Evolutionary conservation across 2,329 filamentous ascomycete species (phyloP), one percentile per base, ranked within the genome.

Genomic region (Ascochyta lentis): DNA sequence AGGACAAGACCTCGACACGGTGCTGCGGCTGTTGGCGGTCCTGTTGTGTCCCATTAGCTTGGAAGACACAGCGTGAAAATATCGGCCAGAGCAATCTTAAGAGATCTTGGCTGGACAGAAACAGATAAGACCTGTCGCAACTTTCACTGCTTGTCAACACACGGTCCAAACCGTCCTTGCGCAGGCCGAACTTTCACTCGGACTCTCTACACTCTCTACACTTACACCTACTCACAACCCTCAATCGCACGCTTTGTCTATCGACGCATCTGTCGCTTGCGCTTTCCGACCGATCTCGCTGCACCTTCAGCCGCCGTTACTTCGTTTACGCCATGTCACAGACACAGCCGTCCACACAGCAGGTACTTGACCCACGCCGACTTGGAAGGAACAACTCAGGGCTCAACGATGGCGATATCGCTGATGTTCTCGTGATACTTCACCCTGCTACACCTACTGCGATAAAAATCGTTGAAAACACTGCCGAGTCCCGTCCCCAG

Each of bases 341-440:
- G 19, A 86, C 84, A 9, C 84, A 86, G 61, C 81, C 79, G 57
- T 87, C 89, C 52, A 96, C 92, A 15, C 92, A 96, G 73, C 87
- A 86, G 71, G 86, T 90, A 68, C 80, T 92, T 62, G 92, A 97
- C 73, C 91, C 92, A 37, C 86, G 92, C 60, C 87, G 92, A 50
- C 74, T 90, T 59, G 92, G 92, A 52, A 83, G 89, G 72, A 89
- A 91, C 75, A 90, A 91, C 72, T 95, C 91, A 37, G 91, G 91
- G 52, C 87, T 97, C 58, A 89, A 85, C 49, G 89, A 93, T 64
- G 85, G 90, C 62, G 93, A 96, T 73, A 85, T 95, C 45, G 86
- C 91, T 59, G 93, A 97, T 76, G 91, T 97, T 65, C 86, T 96
- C 62, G 96, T 92, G 77, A 87, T 97, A 54, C 83, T 98, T 26